Base-by-base conservation (phyloP, 1,284 basidiomycete species). In the Papiliotrema fonsecae region DNA sequence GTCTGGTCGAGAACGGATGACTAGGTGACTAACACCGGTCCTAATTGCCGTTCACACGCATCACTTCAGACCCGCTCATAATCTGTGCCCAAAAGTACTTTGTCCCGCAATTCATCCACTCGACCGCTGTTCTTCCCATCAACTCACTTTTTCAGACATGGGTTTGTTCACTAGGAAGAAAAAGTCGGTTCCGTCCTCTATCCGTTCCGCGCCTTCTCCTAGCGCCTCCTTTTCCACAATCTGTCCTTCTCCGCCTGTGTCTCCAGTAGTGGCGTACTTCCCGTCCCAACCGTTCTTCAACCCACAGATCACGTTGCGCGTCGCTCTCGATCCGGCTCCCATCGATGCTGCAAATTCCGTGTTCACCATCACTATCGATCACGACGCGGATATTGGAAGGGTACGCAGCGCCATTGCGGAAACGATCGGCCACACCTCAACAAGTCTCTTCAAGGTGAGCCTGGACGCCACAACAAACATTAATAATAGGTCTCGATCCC, bases 361-460 rank as follows among this genome's bases (percentile, higher is more conserved):
- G 30, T 66, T 72, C 35, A 56, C 51, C 47, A 55, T 72, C 31
- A 45, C 47, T 6, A 56, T 69, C 16, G 45, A 58, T 38, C 53
- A 57, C 1, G 58, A 67, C 14, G 64, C 54, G n/a, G 42, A 48
- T 10, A 52, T 68, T 21, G 49, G 45, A 6, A 52, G 55, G 1
- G 45, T 71, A 4, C 54, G 66, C 16, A 21, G 50, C 6, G 63
- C 60, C 6, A 57, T 69, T 19, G 56, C 55, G 1, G 49, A 48
- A 2, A 50, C 61, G 28, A 49, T 68, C 14, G 66, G 61, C 6
- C 47, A 51, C 6, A 43, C 49, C 5, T 54, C 54, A 10, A 60
- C 67, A 40, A 50, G 57, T 32, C 31, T 70, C 22, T 72, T 66
- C 67, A 72, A 72, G 60, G 70, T 71, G 18, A 3, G n/a, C 22